A percentile compares a stretch with the other conserved stretches of the same genome.
These are phyloP conservation scores for Leccinum incarnatum DNA, from an alignment of 768 basidiomycete genomes.

Conservation along the genomic window DNA sequence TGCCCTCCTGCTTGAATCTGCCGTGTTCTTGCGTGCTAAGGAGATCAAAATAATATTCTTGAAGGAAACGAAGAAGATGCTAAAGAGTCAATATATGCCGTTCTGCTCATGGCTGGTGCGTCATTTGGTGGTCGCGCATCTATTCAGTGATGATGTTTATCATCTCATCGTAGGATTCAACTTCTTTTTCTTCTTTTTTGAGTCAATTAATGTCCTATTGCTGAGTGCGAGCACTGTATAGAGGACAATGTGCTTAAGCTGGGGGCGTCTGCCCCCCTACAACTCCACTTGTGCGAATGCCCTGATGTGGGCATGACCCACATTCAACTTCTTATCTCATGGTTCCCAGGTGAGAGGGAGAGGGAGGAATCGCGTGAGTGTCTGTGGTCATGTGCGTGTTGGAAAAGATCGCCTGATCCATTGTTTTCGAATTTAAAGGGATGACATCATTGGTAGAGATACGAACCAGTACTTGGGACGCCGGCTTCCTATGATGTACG, in stretches of 20 bases:
- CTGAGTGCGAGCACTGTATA: too few relatives aligned
- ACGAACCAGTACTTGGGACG: slow-evolving; percentile 76
- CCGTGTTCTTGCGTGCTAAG: slow-evolving; percentile 67
- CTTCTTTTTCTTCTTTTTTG: slow-evolving; percentile 41
- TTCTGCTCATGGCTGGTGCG: slow-evolving; percentile 71
- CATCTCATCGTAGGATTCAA: slow-evolving; percentile 52
- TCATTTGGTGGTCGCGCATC: neutral
- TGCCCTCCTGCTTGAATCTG: slow-evolving; percentile 75
- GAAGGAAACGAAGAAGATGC: slow-evolving; percentile 68
- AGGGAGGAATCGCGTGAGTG: slow-evolving; percentile 46
- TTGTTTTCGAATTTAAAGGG: slow-evolving; percentile 32
- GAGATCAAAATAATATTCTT: slow-evolving; percentile 68
- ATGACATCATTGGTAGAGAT: slow-evolving; percentile 70
- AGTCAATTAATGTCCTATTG: too few relatives aligned
- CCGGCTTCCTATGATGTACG: slow-evolving; percentile 68
- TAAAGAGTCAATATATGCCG: slow-evolving; percentile 81
- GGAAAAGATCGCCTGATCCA: neutral
- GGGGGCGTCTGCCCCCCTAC: too few relatives aligned
- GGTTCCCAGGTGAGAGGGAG: slow-evolving; percentile 58
- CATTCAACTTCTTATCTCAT: slow-evolving; percentile 74
- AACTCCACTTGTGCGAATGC: too few relatives aligned
- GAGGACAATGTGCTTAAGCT: too few relatives aligned
- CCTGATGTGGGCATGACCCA: too few relatives aligned
- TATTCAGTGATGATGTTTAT: neutral
- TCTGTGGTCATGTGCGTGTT: slow-evolving; percentile 8